phyloP scores from a whole-genome alignment of 495 filamentous ascomycete species.

The Podospora sp. region DNA sequence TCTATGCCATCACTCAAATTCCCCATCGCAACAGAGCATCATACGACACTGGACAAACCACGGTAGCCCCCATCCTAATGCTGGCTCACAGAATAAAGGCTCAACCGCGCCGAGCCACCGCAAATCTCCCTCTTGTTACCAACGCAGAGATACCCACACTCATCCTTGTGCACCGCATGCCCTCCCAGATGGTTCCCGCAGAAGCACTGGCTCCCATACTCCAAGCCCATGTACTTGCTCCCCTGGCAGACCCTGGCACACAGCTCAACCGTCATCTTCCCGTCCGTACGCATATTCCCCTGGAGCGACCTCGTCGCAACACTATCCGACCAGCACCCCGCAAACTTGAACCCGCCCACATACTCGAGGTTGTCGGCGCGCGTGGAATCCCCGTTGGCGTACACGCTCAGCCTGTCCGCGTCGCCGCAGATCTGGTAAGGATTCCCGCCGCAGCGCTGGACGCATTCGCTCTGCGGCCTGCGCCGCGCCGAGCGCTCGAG shows the following conservation, averaged over 20 bases:
- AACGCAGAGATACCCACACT: slow-evolving; percentile 3
- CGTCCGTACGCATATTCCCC: background rate
- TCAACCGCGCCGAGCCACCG: slow-evolving; percentile 7
- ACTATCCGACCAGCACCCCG: slow-evolving; percentile 8
- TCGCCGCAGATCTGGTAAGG: slow-evolving; percentile 2
- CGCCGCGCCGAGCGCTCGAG: background rate
- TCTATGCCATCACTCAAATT: no score
- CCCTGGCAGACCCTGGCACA: slow-evolving; percentile 1
- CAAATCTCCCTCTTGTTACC: background rate
- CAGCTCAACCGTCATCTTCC: slow-evolving; percentile 12
- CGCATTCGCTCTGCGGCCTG: background rate
- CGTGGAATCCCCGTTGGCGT: background rate
- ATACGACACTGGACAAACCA: no score
- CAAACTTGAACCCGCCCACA: background rate
- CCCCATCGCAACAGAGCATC: no score
- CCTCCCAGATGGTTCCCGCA: background rate
- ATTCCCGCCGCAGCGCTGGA: slow-evolving; percentile 9
- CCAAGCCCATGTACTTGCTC: background rate
- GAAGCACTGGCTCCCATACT: slow-evolving; percentile 13
- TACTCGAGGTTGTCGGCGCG: background rate
- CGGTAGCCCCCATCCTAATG: no score
- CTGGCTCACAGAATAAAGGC: no score
- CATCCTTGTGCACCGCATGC: background rate
- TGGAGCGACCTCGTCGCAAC: background rate
- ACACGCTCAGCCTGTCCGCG: slow-evolving; percentile 7